A percentile compares a stretch with the other conserved stretches of the same genome.
These are phyloP conservation scores for Mucor plumbeus DNA, from an alignment of 371 early-diverging fungal genomes.

Conservation along the genomic window DNA sequence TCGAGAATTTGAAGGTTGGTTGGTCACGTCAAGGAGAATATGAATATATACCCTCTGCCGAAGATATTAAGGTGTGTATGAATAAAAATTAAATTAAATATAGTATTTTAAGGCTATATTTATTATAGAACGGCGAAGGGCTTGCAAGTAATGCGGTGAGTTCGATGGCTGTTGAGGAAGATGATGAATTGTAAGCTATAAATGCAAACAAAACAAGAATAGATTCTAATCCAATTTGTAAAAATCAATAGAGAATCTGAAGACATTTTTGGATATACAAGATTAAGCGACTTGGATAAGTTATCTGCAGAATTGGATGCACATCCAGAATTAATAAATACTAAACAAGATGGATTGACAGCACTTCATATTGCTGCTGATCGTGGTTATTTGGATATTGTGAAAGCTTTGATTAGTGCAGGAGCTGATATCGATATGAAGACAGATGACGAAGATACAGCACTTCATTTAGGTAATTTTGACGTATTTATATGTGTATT, in stretches of 20 bases:
- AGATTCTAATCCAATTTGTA: background rate
- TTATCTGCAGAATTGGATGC: conserved; percentile 10
- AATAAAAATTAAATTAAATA: background rate
- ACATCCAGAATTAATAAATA: conserved; percentile 20
- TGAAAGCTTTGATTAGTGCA: conserved; percentile 29
- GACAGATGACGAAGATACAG: conserved; percentile 46
- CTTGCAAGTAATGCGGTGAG: conserved; percentile 33
- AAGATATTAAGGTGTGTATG: conserved; percentile 22
- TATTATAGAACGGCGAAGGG: conserved; percentile 13
- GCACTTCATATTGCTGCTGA: conserved; percentile 53
- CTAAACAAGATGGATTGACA: conserved; percentile 43
- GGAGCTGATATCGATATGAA: conserved; percentile 48
- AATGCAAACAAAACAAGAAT: background rate
- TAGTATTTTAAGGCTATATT: no score
- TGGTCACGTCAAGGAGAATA: conserved; percentile 52
- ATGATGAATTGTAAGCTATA: background rate
- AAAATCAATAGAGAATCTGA: conserved; percentile 26
- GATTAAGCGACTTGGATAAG: conserved; percentile 31
- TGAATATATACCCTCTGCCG: conserved; percentile 26
- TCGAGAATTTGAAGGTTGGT: conserved; percentile 43
- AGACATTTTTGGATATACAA: conserved; percentile 43
- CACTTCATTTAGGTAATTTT: conserved; percentile 49
- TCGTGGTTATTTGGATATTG: conserved; percentile 42
- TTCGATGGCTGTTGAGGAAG: conserved; percentile 32
- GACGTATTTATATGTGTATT: background rate